These are phyloP conservation scores for Macadamia tetraphylla DNA, from an alignment of 164 flowering plant species.

Conservation along the genomic window DNA sequence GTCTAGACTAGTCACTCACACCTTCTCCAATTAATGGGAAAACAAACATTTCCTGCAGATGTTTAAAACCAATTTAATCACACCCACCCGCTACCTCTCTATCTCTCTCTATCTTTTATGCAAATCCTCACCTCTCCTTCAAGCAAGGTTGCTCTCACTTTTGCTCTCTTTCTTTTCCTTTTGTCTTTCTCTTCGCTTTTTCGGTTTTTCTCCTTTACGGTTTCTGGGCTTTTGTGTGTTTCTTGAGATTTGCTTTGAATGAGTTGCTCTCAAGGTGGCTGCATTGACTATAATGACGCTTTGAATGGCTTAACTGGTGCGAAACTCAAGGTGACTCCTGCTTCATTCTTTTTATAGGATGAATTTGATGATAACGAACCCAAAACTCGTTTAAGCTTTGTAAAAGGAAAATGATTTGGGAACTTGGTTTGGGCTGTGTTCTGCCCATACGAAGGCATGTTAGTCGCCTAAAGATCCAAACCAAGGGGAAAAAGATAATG, in stretches of 20 bases:
- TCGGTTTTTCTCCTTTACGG: constrained; percentile 5
- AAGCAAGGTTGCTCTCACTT: constrained; percentile 44
- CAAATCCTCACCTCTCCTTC: constrained; percentile 32
- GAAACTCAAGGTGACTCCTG: constrained; percentile 2
- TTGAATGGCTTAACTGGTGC: constrained; percentile 7
- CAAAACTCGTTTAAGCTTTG: constrained; percentile 23
- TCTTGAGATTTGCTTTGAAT: constrained; percentile 31
- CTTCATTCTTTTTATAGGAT: constrained; percentile 9
- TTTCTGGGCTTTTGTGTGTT: constrained; percentile 28
- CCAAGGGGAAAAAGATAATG: neutral
- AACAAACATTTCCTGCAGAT: neutral
- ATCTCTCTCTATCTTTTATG: constrained; percentile 4
- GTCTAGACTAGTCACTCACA: neutral
- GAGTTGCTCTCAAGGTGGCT: constrained; percentile 27
- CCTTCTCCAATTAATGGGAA: constrained; percentile 13
- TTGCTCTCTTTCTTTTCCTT: constrained; percentile 14
- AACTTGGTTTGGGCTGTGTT: constrained; percentile 50
- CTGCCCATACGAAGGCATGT: constrained; percentile 21
- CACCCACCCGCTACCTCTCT: constrained; percentile 1
- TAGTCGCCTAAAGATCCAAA: constrained; percentile 3
- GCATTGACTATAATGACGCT: constrained; percentile 19
- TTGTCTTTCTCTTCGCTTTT: constrained; percentile 11
- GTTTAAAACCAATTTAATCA: neutral
- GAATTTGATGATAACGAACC: constrained; percentile 21
- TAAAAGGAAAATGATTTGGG: constrained; percentile 47